Evolutionary conservation across 2,329 filamentous ascomycete species (phyloP).

Genomic region (Fusarium anthophilum): DNA sequence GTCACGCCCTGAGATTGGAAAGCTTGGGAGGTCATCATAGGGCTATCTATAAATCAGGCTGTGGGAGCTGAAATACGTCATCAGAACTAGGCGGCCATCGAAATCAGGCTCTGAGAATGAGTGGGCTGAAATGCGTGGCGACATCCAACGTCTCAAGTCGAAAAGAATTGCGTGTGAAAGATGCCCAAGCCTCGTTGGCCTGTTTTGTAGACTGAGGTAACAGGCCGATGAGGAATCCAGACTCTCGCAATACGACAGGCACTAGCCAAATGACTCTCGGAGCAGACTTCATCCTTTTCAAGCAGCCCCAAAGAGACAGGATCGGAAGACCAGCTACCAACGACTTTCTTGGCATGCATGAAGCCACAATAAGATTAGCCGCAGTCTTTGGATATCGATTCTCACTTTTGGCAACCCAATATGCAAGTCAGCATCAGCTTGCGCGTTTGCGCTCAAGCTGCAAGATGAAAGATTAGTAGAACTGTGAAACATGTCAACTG

Average conservation of each 20-base stretch:
- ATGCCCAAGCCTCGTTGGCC: not conserved
- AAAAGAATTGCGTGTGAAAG: not conserved
- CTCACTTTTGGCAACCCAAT: not conserved
- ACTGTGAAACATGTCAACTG: not conserved
- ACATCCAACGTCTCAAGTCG: not conserved
- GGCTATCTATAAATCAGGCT: not conserved
- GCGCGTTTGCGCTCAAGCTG: not conserved
- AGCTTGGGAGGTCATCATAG: too few relatives aligned
- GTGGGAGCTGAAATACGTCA: not conserved
- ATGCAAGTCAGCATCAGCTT: not conserved
- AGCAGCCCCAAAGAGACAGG: not conserved
- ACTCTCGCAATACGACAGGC: too few relatives aligned
- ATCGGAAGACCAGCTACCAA: not conserved
- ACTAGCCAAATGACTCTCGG: too few relatives aligned
- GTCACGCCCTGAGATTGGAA: fast-evolving
- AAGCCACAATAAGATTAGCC: not conserved
- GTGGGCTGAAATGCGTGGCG: not conserved
- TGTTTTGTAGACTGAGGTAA: not conserved
- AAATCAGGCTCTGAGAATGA: not conserved
- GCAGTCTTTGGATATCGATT: not conserved
- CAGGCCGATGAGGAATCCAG: too few relatives aligned
- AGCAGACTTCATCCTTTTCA: not conserved
- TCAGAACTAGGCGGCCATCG: not conserved
- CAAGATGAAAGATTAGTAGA: not conserved
- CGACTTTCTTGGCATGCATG: fast-evolving